Percentiles rank a stretch among this genome's conserved stretches.
Conservation (phyloP, 2,329 filamentous ascomycete genomes). For the Colletotrichum gloeosporioides region DNA sequence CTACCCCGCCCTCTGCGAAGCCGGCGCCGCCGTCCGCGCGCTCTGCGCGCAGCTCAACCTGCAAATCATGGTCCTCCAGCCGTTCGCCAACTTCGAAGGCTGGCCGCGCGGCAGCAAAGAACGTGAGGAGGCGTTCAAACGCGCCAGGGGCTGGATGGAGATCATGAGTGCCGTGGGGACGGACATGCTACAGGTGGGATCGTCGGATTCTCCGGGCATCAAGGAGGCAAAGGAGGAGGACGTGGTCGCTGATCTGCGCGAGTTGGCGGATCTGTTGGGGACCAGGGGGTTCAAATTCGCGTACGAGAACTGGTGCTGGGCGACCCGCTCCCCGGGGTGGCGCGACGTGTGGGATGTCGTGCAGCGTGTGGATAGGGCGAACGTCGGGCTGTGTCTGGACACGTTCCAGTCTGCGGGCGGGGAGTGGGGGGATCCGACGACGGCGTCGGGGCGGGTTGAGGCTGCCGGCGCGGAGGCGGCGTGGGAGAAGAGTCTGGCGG, state of each 20-base stretch:
- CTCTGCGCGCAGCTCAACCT: slow-evolving; percentile 61
- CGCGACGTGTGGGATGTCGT: slow-evolving; percentile 74
- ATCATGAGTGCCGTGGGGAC: slow-evolving; percentile 75
- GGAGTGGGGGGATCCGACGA: slow-evolving; percentile 77
- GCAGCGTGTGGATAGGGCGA: slow-evolving; percentile 62
- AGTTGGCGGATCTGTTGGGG: slow-evolving; percentile 67
- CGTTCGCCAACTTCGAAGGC: slow-evolving; percentile 79
- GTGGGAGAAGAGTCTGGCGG: slow-evolving; percentile 60
- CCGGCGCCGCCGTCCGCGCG: slow-evolving; percentile 58
- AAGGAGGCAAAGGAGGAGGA: slow-evolving; percentile 47
- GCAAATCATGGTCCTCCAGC: slow-evolving; percentile 74
- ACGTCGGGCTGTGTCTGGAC: slow-evolving; percentile 78
- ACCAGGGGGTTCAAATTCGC: slow-evolving; percentile 65
- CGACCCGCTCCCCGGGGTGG: slow-evolving; percentile 72
- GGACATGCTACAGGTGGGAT: slow-evolving; percentile 73
- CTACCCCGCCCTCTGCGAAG: slow-evolving; percentile 61
- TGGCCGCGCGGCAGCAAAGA: slow-evolving; percentile 66
- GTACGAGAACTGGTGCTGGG: slow-evolving; percentile 87
- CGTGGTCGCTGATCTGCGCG: slow-evolving; percentile 65
- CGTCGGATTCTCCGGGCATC: slow-evolving; percentile 67
- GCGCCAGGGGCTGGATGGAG: slow-evolving; percentile 70
- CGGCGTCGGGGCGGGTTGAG: slow-evolving; percentile 63
- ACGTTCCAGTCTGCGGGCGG: slow-evolving; percentile 78
- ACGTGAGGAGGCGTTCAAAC: slow-evolving; percentile 65
- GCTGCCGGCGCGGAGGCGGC: slow-evolving; percentile 43